Conservation (phyloP, 2,329 filamentous ascomycete genomes). For the Epichloe gansuensis region DNA sequence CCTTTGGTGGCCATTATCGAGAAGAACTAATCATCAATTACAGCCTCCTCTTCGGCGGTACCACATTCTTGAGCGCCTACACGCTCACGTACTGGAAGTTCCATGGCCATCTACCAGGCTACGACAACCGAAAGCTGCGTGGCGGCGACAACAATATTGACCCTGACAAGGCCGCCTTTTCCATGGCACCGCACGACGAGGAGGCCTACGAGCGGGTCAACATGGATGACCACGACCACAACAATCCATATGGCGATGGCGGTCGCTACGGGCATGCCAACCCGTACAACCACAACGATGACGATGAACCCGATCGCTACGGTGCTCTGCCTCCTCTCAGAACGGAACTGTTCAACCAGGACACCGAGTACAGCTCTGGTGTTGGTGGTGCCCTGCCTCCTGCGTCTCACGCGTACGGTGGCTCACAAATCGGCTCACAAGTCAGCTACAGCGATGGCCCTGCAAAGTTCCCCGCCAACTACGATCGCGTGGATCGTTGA, state of each 20-base stretch:
- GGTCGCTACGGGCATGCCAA: slow-evolving; percentile 25
- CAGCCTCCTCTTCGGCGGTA: slow-evolving; percentile 43
- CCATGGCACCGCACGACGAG: slow-evolving; percentile 53
- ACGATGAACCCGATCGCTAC: slow-evolving; percentile 27
- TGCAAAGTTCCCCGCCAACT: slow-evolving; percentile 45
- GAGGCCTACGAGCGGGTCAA: slow-evolving; percentile 53
- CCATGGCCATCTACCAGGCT: slow-evolving; percentile 50
- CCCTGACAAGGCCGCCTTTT: slow-evolving; percentile 58
- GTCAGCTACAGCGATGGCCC: slow-evolving; percentile 36
- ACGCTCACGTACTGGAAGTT: slow-evolving; percentile 50
- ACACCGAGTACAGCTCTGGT: slow-evolving; percentile 35
- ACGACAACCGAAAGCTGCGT: slow-evolving; percentile 36
- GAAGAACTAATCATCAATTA: neutral
- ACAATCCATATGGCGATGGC: slow-evolving; percentile 19
- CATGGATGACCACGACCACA: slow-evolving; percentile 39
- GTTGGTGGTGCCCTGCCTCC: slow-evolving; percentile 15
- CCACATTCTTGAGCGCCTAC: slow-evolving; percentile 45
- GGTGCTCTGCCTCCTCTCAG: slow-evolving; percentile 24
- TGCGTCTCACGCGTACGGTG: slow-evolving; percentile 17
- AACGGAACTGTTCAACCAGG: slow-evolving; percentile 36
- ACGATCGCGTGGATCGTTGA: slow-evolving; percentile 36
- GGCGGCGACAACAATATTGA: slow-evolving; percentile 42
- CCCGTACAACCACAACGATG: slow-evolving; percentile 27
- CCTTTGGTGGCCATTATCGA: too few species aligned
- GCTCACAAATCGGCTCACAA: slow-evolving; percentile 26